Evolutionary conservation across 108 stramenopile species (phyloP), one percentile per base, ranked within the genome.

Genomic region (Epipyxis sp.): DNA sequence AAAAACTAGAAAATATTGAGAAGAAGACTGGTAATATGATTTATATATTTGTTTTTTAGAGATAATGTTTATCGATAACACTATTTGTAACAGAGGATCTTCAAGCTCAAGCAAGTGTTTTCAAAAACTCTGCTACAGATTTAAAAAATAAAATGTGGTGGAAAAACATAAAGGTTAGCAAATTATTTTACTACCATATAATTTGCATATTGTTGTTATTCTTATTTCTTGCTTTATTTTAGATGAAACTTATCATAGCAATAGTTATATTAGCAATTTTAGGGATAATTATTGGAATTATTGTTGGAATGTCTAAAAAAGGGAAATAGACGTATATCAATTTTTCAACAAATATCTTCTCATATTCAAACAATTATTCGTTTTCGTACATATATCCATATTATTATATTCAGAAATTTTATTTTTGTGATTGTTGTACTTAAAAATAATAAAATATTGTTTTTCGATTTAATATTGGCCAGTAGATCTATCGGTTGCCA

Each of bases 141-240:
- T 69, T 78, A 13, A 69, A 78, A 54, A 69, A 69, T 10, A 30
- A 69, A 3, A 78, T 78, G 78, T 78, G 78, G 67, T 78, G 78
- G 78, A 78, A 78, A 42, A 58, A 78, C 27, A 29, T 69, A 41
- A 45, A n/a, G n/a, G n/a, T n/a, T n/a, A n/a, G n/a, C n/a, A n/a
- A n/a, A n/a, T n/a, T n/a, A n/a, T n/a, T n/a, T n/a, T n/a, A n/a
- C n/a, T n/a, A n/a, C n/a, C n/a, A n/a, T n/a, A n/a, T n/a, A n/a
- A n/a, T n/a, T n/a, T n/a, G n/a, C n/a, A n/a, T n/a, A n/a, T n/a
- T n/a, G n/a, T n/a, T n/a, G n/a, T n/a, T n/a, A n/a, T n/a, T n/a
- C n/a, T n/a, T n/a, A n/a, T n/a, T n/a, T n/a, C n/a, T n/a, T n/a
- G n/a, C n/a, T n/a, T n/a, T n/a, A n/a, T n/a, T n/a, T n/a, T n/a